Conservation (phyloP, 2,329 filamentous ascomycete genomes). For the Penicillium hordei region DNA sequence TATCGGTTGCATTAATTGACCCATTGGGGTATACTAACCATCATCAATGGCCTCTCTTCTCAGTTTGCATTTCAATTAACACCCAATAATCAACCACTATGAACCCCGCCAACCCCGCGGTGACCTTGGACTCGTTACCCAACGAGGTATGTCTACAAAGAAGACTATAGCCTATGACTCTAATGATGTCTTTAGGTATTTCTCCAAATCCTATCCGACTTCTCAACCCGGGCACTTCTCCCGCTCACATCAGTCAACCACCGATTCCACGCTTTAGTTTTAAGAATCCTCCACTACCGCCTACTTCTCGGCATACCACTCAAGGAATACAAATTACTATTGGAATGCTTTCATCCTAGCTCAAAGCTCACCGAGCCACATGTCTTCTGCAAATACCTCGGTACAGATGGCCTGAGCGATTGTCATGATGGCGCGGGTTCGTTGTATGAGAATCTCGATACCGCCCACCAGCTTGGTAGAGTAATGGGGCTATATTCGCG, state of each 20-base stretch:
- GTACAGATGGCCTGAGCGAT: slow-evolving; percentile 60
- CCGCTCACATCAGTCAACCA: slow-evolving; percentile 59
- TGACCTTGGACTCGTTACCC: slow-evolving; percentile 32
- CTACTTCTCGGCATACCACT: slow-evolving; percentile 60
- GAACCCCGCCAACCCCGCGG: slow-evolving; percentile 8
- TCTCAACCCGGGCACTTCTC: slow-evolving; percentile 56
- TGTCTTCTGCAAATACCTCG: slow-evolving; percentile 66
- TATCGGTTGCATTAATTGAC: neutral
- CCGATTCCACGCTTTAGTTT: slow-evolving; percentile 62
- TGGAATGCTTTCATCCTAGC: slow-evolving; percentile 76
- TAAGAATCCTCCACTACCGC: slow-evolving; percentile 64
- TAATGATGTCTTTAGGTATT: slow-evolving; percentile 46
- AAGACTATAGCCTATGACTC: neutral
- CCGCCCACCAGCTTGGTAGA: slow-evolving; percentile 41
- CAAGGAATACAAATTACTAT: slow-evolving; percentile 64
- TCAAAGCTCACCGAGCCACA: slow-evolving; percentile 68
- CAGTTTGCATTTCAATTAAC: neutral
- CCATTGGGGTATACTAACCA: neutral
- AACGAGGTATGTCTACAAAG: slow-evolving; percentile 33
- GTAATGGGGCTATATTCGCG: slow-evolving; percentile 65
- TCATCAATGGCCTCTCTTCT: neutral
- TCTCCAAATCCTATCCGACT: slow-evolving; percentile 50
- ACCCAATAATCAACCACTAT: slow-evolving; percentile 8
- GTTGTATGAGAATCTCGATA: slow-evolving; percentile 35
- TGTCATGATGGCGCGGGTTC: slow-evolving; percentile 42